These are phyloP conservation scores for Ehretia macrophylla DNA, from an alignment of 257 asterid species.

Conservation along the genomic window DNA sequence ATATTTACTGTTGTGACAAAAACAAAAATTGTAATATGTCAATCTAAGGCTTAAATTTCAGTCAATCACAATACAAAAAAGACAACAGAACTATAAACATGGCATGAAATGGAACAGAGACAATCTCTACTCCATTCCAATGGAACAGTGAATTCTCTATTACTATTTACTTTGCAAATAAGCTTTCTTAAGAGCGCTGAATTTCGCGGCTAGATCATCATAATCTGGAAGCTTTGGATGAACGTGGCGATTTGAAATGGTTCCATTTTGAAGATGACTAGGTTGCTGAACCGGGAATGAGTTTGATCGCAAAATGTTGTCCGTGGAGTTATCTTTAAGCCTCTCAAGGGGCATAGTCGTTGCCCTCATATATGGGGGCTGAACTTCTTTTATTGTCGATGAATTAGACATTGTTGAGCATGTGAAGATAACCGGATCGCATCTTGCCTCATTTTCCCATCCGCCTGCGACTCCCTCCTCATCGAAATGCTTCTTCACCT, in stretches of 20 bases:
- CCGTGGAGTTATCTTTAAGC: conserved; percentile 22
- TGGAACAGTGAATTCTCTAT: background rate
- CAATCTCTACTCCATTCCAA: background rate
- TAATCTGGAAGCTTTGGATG: conserved; percentile 95
- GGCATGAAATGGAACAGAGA: background rate
- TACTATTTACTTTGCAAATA: conserved; percentile 23
- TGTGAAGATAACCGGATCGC: background rate
- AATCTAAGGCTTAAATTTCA: background rate
- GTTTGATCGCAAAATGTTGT: conserved; percentile 35
- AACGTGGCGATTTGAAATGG: conserved; percentile 38
- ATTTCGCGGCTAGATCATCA: conserved; percentile 65
- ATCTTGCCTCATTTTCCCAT: background rate
- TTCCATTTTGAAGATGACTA: too few species aligned
- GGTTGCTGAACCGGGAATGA: conserved; percentile 35
- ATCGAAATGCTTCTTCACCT: too few species aligned
- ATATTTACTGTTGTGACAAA: too few species aligned
- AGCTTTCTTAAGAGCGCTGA: conserved; percentile 58
- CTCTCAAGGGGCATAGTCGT: conserved; percentile 43
- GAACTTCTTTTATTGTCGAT: conserved; percentile 5
- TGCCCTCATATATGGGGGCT: conserved; percentile 26
- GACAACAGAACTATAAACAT: background rate
- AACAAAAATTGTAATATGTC: too few species aligned
- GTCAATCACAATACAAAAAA: background rate
- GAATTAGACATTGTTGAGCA: conserved; percentile 3
- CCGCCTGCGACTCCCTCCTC: background rate